Base-by-base conservation (phyloP, 148 eudicot genomes). In the Talinum fruticosum region DNA sequence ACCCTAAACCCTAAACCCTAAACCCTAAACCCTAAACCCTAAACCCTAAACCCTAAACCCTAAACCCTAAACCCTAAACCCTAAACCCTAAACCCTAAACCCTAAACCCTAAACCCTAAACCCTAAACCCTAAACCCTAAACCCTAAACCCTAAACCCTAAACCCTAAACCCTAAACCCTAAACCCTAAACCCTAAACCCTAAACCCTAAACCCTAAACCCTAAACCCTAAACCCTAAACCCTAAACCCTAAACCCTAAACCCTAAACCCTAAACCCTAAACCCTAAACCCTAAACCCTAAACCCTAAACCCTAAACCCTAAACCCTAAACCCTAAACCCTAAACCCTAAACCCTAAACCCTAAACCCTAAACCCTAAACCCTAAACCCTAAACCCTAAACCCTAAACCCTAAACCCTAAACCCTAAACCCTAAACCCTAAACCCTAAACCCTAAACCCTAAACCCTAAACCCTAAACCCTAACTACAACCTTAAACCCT, bases 401-500 rank as follows among this genome's bases (percentile, higher is more conserved):
- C 77, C 77, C 69, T 59, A 75, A 75, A 36, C 68, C 77, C 69
- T 28, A 41, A 75, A 59, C 68, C 77, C 76, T 74, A 74, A 74
- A 74, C 76, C 76, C 76, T 74, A 74, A 74, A 70, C 68, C 77
- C 77, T 47, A 41, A 75, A 75, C 68, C 77, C 76, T 74, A 74
- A 74, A 61, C 68, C 66, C 66, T 54, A 75, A 61, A 61, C 77
- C 66, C 66, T 54, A 75, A 61, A 61, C 77, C 66, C 66, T 54
- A 75, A 61, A 61, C 77, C 66, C 66, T 54, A 75, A 61, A 61
- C 77, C 66, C 66, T 54, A 75, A 61, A 61, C 77, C 66, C 66
- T 54, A 57, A n/a, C n/a, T n/a, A n/a, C n/a, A 75, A 75, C 77
- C 77, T 69, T 75, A 75, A 75, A 75, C 77, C 77, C 77, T 75